Evolutionary conservation across 2,329 filamentous ascomycete species (phyloP).

Genomic region (Penicillium sp.): DNA sequence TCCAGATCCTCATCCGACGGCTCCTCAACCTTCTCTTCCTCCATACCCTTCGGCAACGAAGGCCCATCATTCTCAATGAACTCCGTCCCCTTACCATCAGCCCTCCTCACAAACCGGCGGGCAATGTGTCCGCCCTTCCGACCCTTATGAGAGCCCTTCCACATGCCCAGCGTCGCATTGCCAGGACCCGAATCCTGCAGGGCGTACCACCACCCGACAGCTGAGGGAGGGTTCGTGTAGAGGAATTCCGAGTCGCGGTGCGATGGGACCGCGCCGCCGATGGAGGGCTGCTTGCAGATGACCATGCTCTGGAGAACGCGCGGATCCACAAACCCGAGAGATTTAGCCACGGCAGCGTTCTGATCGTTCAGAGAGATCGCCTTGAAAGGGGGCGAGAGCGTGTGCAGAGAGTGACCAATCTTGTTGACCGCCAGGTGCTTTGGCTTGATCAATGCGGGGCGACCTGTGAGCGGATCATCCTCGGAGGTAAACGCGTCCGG

Average conservation of each 20-base stretch:
- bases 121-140: slow-evolving; percentile 66
- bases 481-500: slow-evolving; percentile 67
- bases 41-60: slow-evolving; percentile 62
- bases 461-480: slow-evolving; percentile 47
- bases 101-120: slow-evolving; percentile 73
- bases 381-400: slow-evolving; percentile 68
- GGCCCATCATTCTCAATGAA: slow-evolving; percentile 72
- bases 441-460: slow-evolving; percentile 71
- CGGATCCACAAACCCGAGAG: slow-evolving; percentile 75
- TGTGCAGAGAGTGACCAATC: slow-evolving; percentile 78
- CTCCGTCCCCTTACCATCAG: slow-evolving; percentile 60
- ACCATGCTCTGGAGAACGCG: slow-evolving; percentile 90
- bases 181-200: slow-evolving; percentile 84
- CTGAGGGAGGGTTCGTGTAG: slow-evolving; percentile 84
- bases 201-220: slow-evolving; percentile 97
- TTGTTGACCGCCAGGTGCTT: slow-evolving; percentile 88
- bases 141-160: slow-evolving; percentile 71
- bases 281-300: slow-evolving; percentile 97
- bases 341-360: slow-evolving; percentile 67
- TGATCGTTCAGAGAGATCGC: slow-evolving; percentile 48
- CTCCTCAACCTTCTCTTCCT: slow-evolving; percentile 46
- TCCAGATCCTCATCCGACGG: slow-evolving; percentile 60
- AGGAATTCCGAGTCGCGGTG: slow-evolving; percentile 94
- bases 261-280: slow-evolving; percentile 85
- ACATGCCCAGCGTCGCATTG: slow-evolving; percentile 89